Base-by-base conservation (phyloP, 2,329 filamentous ascomycete genomes). In the Trichoderma simmonsii region DNA sequence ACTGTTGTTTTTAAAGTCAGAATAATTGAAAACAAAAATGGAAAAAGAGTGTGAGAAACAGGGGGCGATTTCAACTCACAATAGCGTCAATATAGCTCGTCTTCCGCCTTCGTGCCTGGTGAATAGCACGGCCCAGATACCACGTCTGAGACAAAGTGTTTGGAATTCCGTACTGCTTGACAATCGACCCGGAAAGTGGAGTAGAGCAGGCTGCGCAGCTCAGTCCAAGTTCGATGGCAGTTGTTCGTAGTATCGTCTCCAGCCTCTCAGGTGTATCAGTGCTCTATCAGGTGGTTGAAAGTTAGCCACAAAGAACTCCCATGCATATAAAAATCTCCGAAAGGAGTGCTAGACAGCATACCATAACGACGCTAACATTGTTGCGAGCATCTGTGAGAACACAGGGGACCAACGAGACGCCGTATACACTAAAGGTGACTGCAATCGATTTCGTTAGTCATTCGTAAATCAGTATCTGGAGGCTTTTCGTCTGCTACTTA, bases 371-470 rank as follows among this genome's bases (percentile, higher is more conserved):
- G 28, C 75, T 77, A 3, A 77, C 76, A 59, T 83, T 83, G 48
- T 81, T 81, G 18, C 79, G 76, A 1, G 79, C 81, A 62, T 83
- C 81, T 2, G 81, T 78, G 18, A 83, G 76, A 0, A 80, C 77
- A 26, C 81, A 83, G 0, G 82, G 82, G 0, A 77, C 75, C 6
- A 83, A 75, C 2, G 80, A 77, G 18, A 82, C 76, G 0, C 81
- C 82, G 24, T 83, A 83, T 0, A 83, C 79, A 64, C 81, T 82
- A 24, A 82, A 79, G 0, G 79, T 82, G 12, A 79, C 81, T 83
- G 6, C 12, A 6, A 30, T 1, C 63, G 74, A 36, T 71, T 24
- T 51, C 30, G 11, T 18, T 8, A 7, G 1, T 6, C 24, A 18
- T 0, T 1, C 11, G 7, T 3, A 14, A 15, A 18, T 1, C 32